Conservation (phyloP, 2,329 filamentous ascomycete species). For the Clonostachys rhizophaga region DNA sequence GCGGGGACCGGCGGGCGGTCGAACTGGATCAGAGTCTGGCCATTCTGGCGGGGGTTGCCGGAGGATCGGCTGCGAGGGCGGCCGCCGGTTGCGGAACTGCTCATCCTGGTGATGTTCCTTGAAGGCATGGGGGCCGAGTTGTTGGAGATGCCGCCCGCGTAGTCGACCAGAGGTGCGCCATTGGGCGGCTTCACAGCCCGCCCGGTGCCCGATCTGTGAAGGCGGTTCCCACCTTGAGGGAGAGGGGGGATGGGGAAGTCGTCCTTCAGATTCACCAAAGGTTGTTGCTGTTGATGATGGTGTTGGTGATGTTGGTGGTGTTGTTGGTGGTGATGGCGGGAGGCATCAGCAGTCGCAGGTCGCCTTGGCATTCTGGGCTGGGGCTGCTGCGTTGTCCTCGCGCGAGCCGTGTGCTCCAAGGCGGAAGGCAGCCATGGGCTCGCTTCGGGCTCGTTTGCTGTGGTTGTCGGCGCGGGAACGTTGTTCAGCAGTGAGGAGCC, state of each 20-base stretch:
- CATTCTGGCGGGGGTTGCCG: not conserved
- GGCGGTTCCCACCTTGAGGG: constrained; percentile 47
- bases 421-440: constrained; percentile 29
- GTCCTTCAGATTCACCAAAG: constrained; percentile 48
- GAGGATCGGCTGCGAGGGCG: not conserved
- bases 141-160: constrained; percentile 24
- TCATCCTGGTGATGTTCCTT: not conserved
- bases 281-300: constrained; percentile 38
- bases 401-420: constrained; percentile 26
- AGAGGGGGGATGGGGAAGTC: constrained; percentile 48
- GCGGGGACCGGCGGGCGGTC: constrained; percentile 7
- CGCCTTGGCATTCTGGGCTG: constrained; percentile 5
- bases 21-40: not conserved
- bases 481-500: constrained; percentile 48
- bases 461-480: constrained; percentile 9
- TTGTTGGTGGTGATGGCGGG: not conserved
- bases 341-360: constrained; percentile 15
- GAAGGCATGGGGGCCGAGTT: not conserved
- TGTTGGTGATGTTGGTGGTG: constrained; percentile 2
- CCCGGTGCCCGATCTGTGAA: constrained; percentile 39
- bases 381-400: constrained; percentile 9
- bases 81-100: not conserved
- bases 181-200: constrained; percentile 30
- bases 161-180: constrained; percentile 40
- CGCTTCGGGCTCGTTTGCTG: constrained; percentile 13